These are phyloP conservation scores for Citrus unshiu DNA, from an alignment of 345 rosid genomes.

Conservation along the genomic window DNA sequence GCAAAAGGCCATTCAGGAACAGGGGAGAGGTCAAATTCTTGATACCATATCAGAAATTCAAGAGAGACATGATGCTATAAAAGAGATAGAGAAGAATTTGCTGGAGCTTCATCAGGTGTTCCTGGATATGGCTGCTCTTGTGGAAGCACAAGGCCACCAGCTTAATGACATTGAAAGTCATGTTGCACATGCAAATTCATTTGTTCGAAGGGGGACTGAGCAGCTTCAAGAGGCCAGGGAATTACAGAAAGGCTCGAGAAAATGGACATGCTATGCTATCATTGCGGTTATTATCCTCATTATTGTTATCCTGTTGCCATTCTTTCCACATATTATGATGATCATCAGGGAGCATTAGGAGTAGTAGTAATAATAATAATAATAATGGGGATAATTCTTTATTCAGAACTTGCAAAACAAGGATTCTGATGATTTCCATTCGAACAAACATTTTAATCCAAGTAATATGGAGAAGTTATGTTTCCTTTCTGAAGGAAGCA, in stretches of 20 bases:
- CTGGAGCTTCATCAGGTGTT: conserved; percentile 82
- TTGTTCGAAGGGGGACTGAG: conserved; percentile 69
- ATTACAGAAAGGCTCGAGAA: conserved; percentile 72
- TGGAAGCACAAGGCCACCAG: conserved; percentile 88
- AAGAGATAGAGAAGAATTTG: conserved; percentile 83
- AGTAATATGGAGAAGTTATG: not conserved
- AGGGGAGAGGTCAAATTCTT: conserved; percentile 77
- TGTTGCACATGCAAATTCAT: conserved; percentile 74
- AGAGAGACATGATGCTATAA: conserved; percentile 79
- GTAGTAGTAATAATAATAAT: not conserved
- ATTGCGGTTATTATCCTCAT: conserved; percentile 39
- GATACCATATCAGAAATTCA: conserved; percentile 87
- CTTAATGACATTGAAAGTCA: conserved; percentile 78
- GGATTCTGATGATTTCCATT: conserved; percentile 6
- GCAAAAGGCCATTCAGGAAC: conserved; percentile 84
- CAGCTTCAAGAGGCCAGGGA: conserved; percentile 67
- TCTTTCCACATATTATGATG: conserved; percentile 25
- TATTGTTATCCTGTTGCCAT: conserved; percentile 47
- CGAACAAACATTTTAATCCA: not conserved
- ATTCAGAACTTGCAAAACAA: not conserved
- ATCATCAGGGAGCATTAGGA: not conserved
- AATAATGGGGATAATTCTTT: not conserved
- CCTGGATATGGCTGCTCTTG: conserved; percentile 81
- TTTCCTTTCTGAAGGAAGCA: not conserved
- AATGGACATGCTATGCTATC: conserved; percentile 67